Evolutionary conservation across 148 eudicot genomes (phyloP).

Genomic region (Spergularia marina): DNA sequence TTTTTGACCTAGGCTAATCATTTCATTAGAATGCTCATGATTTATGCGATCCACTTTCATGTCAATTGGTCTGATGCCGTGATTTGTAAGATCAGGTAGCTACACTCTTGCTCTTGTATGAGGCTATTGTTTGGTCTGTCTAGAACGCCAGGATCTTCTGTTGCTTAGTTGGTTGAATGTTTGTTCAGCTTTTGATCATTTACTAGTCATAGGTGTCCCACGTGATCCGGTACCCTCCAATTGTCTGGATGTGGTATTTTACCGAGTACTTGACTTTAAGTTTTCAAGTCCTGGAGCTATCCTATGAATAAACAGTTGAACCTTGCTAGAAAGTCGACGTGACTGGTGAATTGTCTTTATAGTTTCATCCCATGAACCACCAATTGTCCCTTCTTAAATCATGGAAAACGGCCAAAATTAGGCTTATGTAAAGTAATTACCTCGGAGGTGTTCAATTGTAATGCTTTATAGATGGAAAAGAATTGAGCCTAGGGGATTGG

Average conservation of each 20-base stretch:
- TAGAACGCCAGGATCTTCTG: background rate
- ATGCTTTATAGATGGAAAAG: background rate
- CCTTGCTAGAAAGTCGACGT: no score
- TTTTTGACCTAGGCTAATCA: background rate
- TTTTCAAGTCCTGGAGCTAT: no score
- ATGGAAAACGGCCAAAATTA: no score
- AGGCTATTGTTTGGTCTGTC: background rate
- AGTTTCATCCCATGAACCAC: no score
- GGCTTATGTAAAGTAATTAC: no score
- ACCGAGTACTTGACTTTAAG: no score
- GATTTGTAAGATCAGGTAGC: background rate
- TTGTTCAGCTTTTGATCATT: background rate
- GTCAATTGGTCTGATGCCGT: background rate
- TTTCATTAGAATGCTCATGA: background rate
- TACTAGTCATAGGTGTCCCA: background rate
- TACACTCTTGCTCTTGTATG: background rate
- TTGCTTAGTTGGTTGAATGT: background rate
- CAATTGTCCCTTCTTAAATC: no score
- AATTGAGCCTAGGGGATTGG: background rate
- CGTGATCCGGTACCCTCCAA: no score
- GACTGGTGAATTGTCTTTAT: no score
- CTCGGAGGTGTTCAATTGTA: no score
- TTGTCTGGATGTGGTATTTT: no score
- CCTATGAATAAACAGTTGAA: no score
- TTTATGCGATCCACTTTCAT: background rate